phyloP scores from a whole-genome alignment of 2,329 filamentous ascomycete genomes.

The Trichophyton simii region DNA sequence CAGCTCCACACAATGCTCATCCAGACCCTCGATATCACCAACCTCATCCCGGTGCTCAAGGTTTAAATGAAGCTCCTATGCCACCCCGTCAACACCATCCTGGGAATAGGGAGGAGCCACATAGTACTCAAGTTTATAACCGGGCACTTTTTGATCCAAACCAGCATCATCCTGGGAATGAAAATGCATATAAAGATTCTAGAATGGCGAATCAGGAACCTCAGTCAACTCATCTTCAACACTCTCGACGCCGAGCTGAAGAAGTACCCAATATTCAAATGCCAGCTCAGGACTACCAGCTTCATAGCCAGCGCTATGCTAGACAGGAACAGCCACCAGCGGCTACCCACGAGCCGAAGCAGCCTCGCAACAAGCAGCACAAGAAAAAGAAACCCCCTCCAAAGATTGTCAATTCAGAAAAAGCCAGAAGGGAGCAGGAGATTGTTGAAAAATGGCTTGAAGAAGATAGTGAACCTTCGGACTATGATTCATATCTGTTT shows the following conservation, averaged over 20 bases:
- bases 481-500: slow-evolving; percentile 20
- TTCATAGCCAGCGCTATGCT: not conserved
- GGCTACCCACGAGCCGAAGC: not conserved
- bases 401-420: slow-evolving; percentile 12
- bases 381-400: slow-evolving; percentile 5
- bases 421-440: slow-evolving; percentile 5
- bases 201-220: not conserved
- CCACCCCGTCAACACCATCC: not conserved
- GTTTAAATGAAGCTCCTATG: not conserved
- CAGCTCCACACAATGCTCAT: slow-evolving; percentile 1
- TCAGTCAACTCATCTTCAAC: not conserved
- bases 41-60: not conserved
- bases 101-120: not conserved
- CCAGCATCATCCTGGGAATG: not conserved
- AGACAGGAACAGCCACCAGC: not conserved
- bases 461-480: slow-evolving; percentile 18
- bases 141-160: not conserved
- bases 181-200: not conserved
- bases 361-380: not conserved
- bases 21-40: not conserved
- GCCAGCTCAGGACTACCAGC: not conserved
- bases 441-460: slow-evolving; percentile 12
- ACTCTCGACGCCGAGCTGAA: not conserved
- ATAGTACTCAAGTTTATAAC: not conserved
- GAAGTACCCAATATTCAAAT: not conserved